These are phyloP conservation scores for Starmerella scarabaei DNA, from an alignment of 805 yeast species.

Conservation along the genomic window DNA sequence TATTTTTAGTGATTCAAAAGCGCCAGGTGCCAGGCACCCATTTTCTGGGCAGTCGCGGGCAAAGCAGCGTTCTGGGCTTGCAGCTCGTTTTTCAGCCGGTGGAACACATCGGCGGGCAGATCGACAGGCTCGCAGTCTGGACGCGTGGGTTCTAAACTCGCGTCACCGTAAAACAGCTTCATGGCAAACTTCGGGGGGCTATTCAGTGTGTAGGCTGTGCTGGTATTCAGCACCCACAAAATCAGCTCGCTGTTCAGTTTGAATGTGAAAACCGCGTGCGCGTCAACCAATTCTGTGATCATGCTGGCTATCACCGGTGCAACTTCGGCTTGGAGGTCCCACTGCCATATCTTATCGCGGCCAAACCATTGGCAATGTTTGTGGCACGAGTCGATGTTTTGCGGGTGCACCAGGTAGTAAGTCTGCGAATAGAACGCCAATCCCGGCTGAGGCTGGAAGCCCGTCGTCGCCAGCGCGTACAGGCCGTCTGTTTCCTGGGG, in stretches of 20 bases:
- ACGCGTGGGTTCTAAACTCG: conserved; percentile 26
- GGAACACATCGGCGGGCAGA: conserved; percentile 27
- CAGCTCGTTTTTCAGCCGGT: conserved; percentile 26
- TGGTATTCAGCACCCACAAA: conserved; percentile 41
- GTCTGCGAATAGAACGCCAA: conserved; percentile 43
- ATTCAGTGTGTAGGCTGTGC: conserved; percentile 25
- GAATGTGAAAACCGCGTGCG: conserved; percentile 27
- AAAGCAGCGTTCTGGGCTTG: conserved; percentile 24
- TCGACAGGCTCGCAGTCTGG: conserved; percentile 33
- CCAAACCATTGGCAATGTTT: no score
- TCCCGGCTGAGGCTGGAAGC: conserved; percentile 31
- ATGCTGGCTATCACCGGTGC: conserved; percentile 11
- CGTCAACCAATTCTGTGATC: conserved; percentile 22
- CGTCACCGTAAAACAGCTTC: conserved; percentile 36
- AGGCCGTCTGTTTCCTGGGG: conserved; percentile 10
- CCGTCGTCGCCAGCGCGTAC: conserved; percentile 20
- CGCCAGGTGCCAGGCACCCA: conserved; percentile 26
- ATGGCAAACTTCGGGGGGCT: conserved; percentile 25
- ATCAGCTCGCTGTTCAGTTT: conserved; percentile 12
- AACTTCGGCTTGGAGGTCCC: conserved; percentile 33
- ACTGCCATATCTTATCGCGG: conserved; percentile 40
- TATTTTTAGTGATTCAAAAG: conserved; percentile 6
- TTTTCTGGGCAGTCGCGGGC: conserved; percentile 26
- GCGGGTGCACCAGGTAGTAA: conserved; percentile 36
- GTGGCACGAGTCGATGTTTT: conserved; percentile 3